Conservation (phyloP, 176 grass and related monocot genomes). For the Lolium rigidum region DNA sequence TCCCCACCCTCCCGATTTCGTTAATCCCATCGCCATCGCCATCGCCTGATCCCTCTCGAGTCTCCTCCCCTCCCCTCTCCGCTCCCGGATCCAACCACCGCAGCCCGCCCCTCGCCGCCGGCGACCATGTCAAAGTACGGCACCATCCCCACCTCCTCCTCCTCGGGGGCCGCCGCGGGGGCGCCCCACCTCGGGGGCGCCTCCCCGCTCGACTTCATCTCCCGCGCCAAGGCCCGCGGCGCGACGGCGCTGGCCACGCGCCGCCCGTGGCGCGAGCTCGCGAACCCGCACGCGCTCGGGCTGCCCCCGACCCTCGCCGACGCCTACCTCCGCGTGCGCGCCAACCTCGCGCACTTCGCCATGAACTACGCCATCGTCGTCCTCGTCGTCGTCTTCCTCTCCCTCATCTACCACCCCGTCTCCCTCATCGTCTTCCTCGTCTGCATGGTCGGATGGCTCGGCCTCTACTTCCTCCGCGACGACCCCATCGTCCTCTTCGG, state of each 20-base stretch:
- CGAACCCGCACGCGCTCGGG: conserved; percentile 45
- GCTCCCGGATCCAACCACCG: conserved; percentile 50
- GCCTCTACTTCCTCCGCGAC: conserved; percentile 87
- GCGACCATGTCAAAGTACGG: conserved; percentile 86
- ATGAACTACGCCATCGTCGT: conserved; percentile 99
- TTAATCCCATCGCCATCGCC: conserved; percentile 36
- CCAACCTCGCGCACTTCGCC: conserved; percentile 78
- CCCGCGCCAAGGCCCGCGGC: conserved; percentile 87
- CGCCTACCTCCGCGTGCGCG: conserved; percentile 83
- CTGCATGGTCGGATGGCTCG: conserved; percentile 75
- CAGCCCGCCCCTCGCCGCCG: neutral
- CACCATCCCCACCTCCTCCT: conserved; percentile 84
- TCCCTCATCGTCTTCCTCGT: conserved; percentile 90
- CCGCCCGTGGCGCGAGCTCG: conserved; percentile 82
- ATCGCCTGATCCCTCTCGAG: conserved; percentile 9
- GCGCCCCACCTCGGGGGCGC: conserved; percentile 37
- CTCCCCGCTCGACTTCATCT: conserved; percentile 85
- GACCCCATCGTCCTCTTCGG: conserved; percentile 70
- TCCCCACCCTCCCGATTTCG: conserved; percentile 2
- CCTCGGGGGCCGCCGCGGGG: conserved; percentile 29
- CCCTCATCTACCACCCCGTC: conserved; percentile 85
- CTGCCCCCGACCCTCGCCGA: conserved; percentile 74
- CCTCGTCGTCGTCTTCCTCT: conserved; percentile 78
- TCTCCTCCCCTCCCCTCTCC: neutral
- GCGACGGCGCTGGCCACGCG: conserved; percentile 71